Base-by-base conservation (phyloP, 768 basidiomycete genomes). In the Mrakia gelida region DNA sequence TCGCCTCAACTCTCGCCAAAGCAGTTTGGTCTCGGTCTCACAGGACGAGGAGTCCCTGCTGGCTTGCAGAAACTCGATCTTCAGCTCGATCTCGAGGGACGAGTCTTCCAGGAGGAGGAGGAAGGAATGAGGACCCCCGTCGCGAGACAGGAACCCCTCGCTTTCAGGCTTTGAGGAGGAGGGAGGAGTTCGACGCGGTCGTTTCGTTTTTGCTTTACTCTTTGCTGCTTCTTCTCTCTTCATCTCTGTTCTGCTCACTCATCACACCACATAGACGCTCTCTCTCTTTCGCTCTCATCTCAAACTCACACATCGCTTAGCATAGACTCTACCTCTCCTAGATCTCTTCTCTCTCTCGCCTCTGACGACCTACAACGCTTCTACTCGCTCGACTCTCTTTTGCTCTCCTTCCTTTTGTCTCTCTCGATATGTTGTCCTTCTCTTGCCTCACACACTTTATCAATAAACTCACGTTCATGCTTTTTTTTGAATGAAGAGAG, bases 341-440 rank as follows among this genome's bases (percentile, higher is more conserved):
- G 73, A 59, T 73, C 73, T 38, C 54, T 61, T 52, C 18, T 28
- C 73, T 56, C 6, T 28, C 67, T 11, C 38, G 38, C 72, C 8
- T 30, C 11, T 73, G 32, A 73, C 61, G 73, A 73, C 73, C 52
- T 73, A 10, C 73, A 59, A 52, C 45, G n/a, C 72, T 54, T 56
- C 9, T 52, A 26, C 59, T 59, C 28, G 9, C 45, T 45, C n/a
- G 23, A 28, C 43, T 52, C 32, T 72, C 38, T 3, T 30, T 9
- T 62, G n/a, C 4, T 59, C 56, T 43, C 52, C 18, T 45, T 38
- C 73, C 10, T 45, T 38, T 26, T 56, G 49, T 38, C n/a, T 56
- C 21, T 56, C 59, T 73, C 43, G 2, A 3, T 30, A 38, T 61
- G 43, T 23, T 32, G 18, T 59, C 38, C 38, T 73, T 28, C 28